Evolutionary conservation across 2,329 filamentous ascomycete species (phyloP), one percentile per base, ranked within the genome.

Genomic region (Lasiodiplodia gonubiensis): DNA sequence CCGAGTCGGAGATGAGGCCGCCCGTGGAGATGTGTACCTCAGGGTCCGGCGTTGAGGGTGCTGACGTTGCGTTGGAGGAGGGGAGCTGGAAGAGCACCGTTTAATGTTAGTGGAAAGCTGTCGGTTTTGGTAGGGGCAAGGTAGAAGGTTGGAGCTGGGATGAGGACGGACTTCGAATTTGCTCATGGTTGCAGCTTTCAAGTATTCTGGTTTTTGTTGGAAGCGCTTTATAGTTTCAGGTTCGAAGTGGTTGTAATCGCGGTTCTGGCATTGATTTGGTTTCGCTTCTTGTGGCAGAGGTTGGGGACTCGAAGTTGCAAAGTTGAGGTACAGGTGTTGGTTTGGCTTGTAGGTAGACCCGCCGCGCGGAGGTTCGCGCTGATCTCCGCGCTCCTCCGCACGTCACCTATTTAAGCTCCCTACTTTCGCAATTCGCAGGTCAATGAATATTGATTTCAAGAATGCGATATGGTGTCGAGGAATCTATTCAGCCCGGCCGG

Each of bases 331-430:
- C 14, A 55, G 49, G 37, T 65, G 63, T 46, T 65, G 63, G 37
- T 39, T 66, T 37, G n/a, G 51, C 25, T 18, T 18, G 42, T 48
- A 39, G 46, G 42, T 48, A 39, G 46, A 35, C 14, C 25, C 51
- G 37, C 37, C 7, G 18, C 18, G 64, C 64, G 64, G 64, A 51
- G 49, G 59, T 57, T 27, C 52, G 52, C 64, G 64, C 52, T 27
- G 64, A 66, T 66, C 64, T 66, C 64, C 64, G n/a, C n/a, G 42
- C 42, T 53, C 51, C 59, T 63, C 42, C 61, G 48, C 48, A 37
- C 61, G 33, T 53, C 49, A 48, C 55, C 21, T 18, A 46, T 21
- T 18, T 1, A 46, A 46, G 42, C n/a, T 21, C 42, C 42, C 18
- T 21, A 18, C 42, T 10, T n/a, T 42, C 6, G 5, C 39, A 42